Percentiles rank a stretch among this genome's conserved stretches.
Conservation (phyloP, 768 basidiomycete species). For the Boletus pseudo-olivaceus region DNA sequence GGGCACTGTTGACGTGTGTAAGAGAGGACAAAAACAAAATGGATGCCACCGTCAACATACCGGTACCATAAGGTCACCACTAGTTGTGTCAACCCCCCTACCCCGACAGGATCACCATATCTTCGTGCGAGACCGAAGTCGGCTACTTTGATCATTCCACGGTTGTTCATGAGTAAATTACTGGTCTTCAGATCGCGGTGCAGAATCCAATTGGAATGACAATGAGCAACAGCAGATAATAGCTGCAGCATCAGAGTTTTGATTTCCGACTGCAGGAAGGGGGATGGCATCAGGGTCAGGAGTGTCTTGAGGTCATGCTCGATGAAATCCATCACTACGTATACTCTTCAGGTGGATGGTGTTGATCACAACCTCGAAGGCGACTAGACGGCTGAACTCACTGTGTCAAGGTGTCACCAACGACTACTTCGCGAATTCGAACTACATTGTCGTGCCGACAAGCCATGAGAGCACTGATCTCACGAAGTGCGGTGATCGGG, state of each 20-base stretch:
- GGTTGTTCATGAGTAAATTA: slow-evolving; percentile 97
- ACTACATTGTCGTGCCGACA: slow-evolving; percentile 96
- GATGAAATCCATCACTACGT: slow-evolving; percentile 99
- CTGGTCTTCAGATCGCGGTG: slow-evolving; percentile 98
- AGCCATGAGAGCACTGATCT: slow-evolving; percentile 94
- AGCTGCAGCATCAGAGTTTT: slow-evolving; percentile 95
- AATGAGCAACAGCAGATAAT: slow-evolving; percentile 88
- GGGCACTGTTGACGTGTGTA: slow-evolving; percentile 55
- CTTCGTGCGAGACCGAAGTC: slow-evolving; percentile 96
- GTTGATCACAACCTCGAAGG: slow-evolving; percentile 7
- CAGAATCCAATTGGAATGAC: slow-evolving; percentile 96
- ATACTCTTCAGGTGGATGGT: slow-evolving; percentile 60
- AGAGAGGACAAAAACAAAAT: slow-evolving; percentile 9
- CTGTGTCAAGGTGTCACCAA: slow-evolving; percentile 98
- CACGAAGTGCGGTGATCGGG: slow-evolving; percentile 93
- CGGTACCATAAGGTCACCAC: slow-evolving; percentile 99
- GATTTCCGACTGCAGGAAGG: slow-evolving; percentile 96
- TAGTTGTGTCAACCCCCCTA: slow-evolving; percentile 95
- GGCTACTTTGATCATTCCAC: slow-evolving; percentile 97
- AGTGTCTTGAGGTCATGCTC: slow-evolving; percentile 99
- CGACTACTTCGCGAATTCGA: slow-evolving; percentile 94
- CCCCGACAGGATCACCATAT: slow-evolving; percentile 94
- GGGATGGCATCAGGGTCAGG: slow-evolving; percentile 90
- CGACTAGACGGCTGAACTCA: slow-evolving; percentile 47
- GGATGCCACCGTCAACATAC: slow-evolving; percentile 43